phyloP scores from a whole-genome alignment of 2,329 filamentous ascomycete species.

The Sphaerostilbella broomeana region DNA sequence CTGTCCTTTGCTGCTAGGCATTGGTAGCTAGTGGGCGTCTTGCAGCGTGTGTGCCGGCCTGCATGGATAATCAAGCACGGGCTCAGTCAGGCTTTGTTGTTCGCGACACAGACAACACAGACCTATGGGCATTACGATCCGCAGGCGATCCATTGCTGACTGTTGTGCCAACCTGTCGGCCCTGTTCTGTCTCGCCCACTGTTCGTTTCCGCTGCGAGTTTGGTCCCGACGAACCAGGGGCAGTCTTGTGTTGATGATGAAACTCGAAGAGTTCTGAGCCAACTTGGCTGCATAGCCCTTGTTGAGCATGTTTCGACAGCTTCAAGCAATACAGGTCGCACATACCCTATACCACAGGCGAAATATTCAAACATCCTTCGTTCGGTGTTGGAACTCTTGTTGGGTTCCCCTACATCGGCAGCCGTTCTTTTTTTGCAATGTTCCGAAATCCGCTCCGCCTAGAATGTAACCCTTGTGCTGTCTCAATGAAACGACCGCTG shows the following conservation, averaged over 20 bases:
- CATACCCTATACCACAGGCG: neutral
- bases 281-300: neutral
- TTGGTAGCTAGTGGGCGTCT: too few relatives aligned
- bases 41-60: slow-evolving; percentile 6
- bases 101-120: slow-evolving; percentile 1
- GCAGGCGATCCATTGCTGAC: slow-evolving; percentile 6
- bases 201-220: too few relatives aligned
- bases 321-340: neutral
- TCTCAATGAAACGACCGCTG: neutral
- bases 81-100: slow-evolving; percentile 6
- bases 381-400: neutral
- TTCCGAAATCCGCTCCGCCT: neutral
- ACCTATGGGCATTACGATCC: slow-evolving; percentile 8
- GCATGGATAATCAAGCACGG: slow-evolving; percentile 11
- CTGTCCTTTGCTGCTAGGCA: too few relatives aligned
- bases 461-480: neutral
- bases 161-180: neutral
- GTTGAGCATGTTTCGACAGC: neutral
- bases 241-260: too few relatives aligned
- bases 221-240: too few relatives aligned
- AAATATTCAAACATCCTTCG: neutral
- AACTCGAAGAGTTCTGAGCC: too few relatives aligned
- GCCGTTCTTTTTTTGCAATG: neutral
- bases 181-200: neutral
- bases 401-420: neutral